Conservation (phyloP, 2,329 filamentous ascomycete genomes). For the Dothideomycetidae sp. region DNA sequence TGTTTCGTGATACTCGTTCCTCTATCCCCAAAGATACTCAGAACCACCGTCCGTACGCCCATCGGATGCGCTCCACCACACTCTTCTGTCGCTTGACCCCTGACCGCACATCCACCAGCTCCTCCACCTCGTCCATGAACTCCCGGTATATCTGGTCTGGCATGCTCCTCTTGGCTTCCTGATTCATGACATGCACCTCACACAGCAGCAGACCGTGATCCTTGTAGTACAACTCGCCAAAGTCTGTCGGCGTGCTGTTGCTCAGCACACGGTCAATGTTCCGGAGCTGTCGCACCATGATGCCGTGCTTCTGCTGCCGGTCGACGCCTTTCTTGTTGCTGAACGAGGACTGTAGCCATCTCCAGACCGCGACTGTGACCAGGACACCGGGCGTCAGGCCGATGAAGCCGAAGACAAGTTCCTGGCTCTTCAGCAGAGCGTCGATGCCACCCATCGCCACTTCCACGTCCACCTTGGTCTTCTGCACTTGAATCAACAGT, state of each 20-base stretch:
- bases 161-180: conserved; percentile 51
- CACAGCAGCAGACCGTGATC: conserved; percentile 83
- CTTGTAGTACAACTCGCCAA: conserved; percentile 71
- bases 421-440: conserved; percentile 84
- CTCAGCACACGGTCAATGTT: conserved; percentile 63
- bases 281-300: conserved; percentile 63
- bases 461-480: conserved; percentile 97
- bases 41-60: conserved; percentile 74
- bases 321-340: conserved; percentile 56
- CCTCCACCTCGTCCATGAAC: conserved; percentile 76
- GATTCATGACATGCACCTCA: conserved; percentile 72
- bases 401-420: conserved; percentile 95
- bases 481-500: conserved; percentile 90
- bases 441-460: conserved; percentile 94
- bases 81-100: conserved; percentile 65
- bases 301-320: conserved; percentile 50
- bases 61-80: conserved; percentile 70
- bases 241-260: conserved; percentile 44
- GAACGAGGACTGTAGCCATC: conserved; percentile 57
- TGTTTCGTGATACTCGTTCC: background rate
- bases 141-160: conserved; percentile 64
- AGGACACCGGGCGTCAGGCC: conserved; percentile 87
- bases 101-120: conserved; percentile 65
- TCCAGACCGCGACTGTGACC: conserved; percentile 59
- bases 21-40: conserved; percentile 9